phyloP scores from a whole-genome alignment of 2,329 filamentous ascomycete genomes.

The Aspergillus sp. region DNA sequence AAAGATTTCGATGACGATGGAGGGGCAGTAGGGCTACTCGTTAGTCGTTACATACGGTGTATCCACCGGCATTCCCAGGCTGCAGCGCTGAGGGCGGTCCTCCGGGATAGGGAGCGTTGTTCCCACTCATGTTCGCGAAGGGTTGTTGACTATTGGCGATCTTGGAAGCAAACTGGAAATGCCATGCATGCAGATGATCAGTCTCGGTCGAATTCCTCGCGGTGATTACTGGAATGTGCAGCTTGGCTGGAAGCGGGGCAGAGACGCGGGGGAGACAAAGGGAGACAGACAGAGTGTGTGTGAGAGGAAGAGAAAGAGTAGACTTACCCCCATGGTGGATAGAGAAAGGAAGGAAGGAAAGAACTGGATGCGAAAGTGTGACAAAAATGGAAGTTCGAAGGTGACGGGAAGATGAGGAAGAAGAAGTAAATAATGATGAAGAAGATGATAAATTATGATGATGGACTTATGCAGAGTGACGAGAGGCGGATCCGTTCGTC shows the following conservation, averaged over 20 bases:
- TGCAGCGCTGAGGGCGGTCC: slow-evolving; percentile 38
- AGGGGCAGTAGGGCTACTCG: background rate
- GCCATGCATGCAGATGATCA: slow-evolving; percentile 15
- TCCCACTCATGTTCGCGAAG: slow-evolving; percentile 14
- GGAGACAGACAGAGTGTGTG: background rate
- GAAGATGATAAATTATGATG: too few species aligned
- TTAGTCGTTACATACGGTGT: slow-evolving; percentile 22
- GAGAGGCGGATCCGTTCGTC: too few species aligned
- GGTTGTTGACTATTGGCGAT: slow-evolving; percentile 37
- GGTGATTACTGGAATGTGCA: background rate
- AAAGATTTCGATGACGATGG: background rate
- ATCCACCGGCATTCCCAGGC: slow-evolving; percentile 41
- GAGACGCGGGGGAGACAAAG: background rate
- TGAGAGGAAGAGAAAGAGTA: background rate
- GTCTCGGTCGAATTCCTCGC: background rate
- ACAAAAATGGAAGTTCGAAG: background rate
- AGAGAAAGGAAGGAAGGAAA: background rate
- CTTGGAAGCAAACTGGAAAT: slow-evolving; percentile 38
- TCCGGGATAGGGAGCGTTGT: slow-evolving; percentile 29
- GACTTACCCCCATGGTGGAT: slow-evolving; percentile 9
- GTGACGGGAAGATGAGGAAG: background rate
- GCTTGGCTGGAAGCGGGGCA: slow-evolving; percentile 10
- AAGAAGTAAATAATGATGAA: too few species aligned
- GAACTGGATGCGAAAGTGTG: background rate
- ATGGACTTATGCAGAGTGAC: too few species aligned